A percentile compares a stretch with the other conserved stretches of the same genome.
Conservation (phyloP, 345 rosid genomes). For the Eucalyptus marginata region DNA sequence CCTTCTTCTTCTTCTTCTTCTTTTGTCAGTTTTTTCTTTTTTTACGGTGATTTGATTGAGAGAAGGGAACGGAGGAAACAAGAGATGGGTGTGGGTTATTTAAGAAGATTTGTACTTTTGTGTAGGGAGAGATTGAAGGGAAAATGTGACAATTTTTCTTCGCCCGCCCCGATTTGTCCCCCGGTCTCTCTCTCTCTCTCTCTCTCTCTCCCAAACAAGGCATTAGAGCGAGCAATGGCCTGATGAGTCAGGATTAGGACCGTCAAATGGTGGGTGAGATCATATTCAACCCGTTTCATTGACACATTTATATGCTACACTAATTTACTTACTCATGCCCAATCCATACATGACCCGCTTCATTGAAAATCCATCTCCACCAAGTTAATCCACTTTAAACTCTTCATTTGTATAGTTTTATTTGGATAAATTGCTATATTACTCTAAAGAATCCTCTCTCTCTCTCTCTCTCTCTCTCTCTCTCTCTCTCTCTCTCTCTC, state of each 20-base stretch:
- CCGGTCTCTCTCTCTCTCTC: neutral
- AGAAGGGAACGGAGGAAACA: neutral
- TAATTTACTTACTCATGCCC: no score
- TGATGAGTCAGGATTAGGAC: neutral
- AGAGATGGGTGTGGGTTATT: neutral
- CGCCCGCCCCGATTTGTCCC: neutral
- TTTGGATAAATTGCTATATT: no score
- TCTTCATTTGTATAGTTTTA: no score
- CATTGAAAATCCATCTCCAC: no score
- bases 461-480: no score
- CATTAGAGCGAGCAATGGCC: neutral
- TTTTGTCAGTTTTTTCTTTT: neutral
- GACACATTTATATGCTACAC: no score
- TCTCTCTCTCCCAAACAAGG: neutral
- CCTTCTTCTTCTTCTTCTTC: neutral
- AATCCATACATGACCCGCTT: no score
- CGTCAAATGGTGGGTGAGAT: no score
- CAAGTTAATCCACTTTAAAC: no score
- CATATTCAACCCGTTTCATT: no score
- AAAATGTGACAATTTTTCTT: neutral
- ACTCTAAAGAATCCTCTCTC: no score
- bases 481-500: no score
- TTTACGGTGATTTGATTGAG: neutral
- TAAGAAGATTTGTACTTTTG: neutral
- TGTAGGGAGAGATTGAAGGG: neutral